These are phyloP conservation scores for Aspergillus asperescens DNA, from an alignment of 495 filamentous ascomycete species.

Conservation along the genomic window DNA sequence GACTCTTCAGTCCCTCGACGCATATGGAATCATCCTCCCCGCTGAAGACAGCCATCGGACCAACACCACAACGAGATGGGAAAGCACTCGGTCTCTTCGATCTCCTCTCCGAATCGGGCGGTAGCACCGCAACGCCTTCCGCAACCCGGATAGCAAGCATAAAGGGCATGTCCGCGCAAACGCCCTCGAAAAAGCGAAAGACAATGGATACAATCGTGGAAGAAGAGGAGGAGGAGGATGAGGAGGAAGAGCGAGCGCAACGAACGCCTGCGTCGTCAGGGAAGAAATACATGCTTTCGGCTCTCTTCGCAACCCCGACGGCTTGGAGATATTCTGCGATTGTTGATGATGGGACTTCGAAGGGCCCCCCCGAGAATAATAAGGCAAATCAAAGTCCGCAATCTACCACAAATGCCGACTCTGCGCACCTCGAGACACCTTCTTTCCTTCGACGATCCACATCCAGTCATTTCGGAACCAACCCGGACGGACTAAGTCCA, in stretches of 20 bases:
- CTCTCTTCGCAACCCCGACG: slow-evolving; percentile 59
- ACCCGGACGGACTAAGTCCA: slow-evolving; percentile 34
- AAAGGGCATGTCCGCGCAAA: slow-evolving; percentile 32
- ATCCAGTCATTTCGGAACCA: slow-evolving; percentile 20
- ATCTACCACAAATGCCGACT: not conserved
- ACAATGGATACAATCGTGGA: slow-evolving; percentile 29
- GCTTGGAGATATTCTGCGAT: slow-evolving; percentile 43
- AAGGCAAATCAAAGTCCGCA: slow-evolving; percentile 6
- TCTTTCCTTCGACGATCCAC: slow-evolving; percentile 64
- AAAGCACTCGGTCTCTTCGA: slow-evolving; percentile 89
- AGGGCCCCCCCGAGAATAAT: not conserved
- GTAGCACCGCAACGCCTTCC: slow-evolving; percentile 42
- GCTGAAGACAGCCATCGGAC: slow-evolving; percentile 56
- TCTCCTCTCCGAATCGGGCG: slow-evolving; percentile 58
- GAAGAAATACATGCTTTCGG: slow-evolving; percentile 57
- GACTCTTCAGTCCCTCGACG: slow-evolving; percentile 55
- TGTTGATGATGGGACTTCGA: slow-evolving; percentile 28
- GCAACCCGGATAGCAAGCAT: slow-evolving; percentile 28
- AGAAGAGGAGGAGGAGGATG: slow-evolving; percentile 32
- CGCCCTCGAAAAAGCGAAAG: slow-evolving; percentile 34
- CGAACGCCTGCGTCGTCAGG: slow-evolving; percentile 59
- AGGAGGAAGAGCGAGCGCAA: slow-evolving; percentile 34
- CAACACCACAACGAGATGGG: slow-evolving; percentile 88
- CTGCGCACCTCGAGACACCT: slow-evolving; percentile 51
- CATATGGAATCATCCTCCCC: slow-evolving; percentile 34